Evolutionary conservation across 768 basidiomycete genomes (phyloP).

Genomic region (Pisolithus orientalis): DNA sequence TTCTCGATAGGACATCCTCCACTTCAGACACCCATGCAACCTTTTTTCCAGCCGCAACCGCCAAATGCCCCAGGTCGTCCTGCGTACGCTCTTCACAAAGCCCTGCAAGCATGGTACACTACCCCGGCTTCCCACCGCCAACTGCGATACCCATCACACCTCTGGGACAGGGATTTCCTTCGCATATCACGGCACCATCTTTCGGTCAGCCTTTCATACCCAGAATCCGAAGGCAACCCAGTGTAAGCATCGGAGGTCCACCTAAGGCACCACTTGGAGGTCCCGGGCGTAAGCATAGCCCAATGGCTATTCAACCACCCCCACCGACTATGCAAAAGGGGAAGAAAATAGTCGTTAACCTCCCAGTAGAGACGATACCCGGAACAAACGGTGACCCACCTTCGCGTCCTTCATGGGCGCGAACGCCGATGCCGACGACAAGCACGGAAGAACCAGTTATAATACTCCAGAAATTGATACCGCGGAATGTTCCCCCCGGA

Average conservation of each 20-base stretch:
- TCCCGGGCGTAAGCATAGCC: constrained; percentile 69
- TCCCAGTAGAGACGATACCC: constrained; percentile 61
- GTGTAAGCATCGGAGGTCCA: constrained; percentile 75
- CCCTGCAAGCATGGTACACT: constrained; percentile 56
- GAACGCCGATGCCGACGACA: constrained; percentile 43
- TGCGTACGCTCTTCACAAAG: constrained; percentile 43
- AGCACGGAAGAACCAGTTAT: constrained; percentile 24
- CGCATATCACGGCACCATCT: constrained; percentile 41
- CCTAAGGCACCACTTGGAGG: constrained; percentile 83
- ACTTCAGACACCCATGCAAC: constrained; percentile 71
- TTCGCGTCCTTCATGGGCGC: constrained; percentile 51
- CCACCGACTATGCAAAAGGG: constrained; percentile 35
- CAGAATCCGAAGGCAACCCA: constrained; percentile 58
- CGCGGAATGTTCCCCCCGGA: constrained; percentile 63
- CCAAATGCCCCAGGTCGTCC: constrained; percentile 49
- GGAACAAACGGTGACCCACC: constrained; percentile 33
- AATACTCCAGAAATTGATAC: constrained; percentile 34
- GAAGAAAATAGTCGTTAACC: constrained; percentile 65
- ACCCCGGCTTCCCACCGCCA: constrained; percentile 57
- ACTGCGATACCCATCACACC: constrained; percentile 55
- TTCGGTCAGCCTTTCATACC: constrained; percentile 48
- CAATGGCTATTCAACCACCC: constrained; percentile 38
- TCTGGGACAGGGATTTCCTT: constrained; percentile 49
- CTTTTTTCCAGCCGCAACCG: constrained; percentile 50
- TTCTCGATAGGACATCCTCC: constrained; percentile 40